Conservation (phyloP, 306 rosid genomes). For the Senna siamea region DNA sequence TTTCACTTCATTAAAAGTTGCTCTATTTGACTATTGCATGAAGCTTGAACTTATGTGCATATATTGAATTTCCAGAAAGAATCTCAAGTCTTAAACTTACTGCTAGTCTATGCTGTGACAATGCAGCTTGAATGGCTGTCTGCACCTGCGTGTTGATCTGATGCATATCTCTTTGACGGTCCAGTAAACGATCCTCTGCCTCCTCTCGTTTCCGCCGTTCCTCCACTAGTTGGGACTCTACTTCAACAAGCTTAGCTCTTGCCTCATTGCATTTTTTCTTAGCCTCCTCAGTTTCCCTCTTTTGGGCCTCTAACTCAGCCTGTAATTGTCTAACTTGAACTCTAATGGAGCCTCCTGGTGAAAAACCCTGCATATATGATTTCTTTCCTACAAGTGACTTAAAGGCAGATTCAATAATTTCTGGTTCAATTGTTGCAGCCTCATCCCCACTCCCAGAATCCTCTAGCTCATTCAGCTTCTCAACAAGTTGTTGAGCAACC, state of each 20-base stretch:
- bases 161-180: constrained; percentile 44
- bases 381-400: constrained; percentile 42
- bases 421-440: constrained; percentile 33
- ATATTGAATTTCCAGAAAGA: constrained; percentile 8
- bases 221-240: constrained; percentile 43
- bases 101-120: constrained; percentile 31
- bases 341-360: constrained; percentile 11
- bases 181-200: constrained; percentile 29
- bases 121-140: constrained; percentile 47
- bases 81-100: constrained; percentile 39
- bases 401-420: constrained; percentile 44
- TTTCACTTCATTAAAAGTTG: neutral
- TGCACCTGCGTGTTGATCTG: constrained; percentile 48
- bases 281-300: constrained; percentile 43
- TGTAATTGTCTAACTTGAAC: constrained; percentile 26
- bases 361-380: constrained; percentile 31
- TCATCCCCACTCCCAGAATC: constrained; percentile 30
- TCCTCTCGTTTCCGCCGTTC: constrained; percentile 41
- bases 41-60: neutral
- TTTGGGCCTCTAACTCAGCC: constrained; percentile 46
- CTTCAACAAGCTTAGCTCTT: constrained; percentile 42
- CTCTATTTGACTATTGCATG: neutral
- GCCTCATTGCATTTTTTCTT: constrained; percentile 37
- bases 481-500: constrained; percentile 39
- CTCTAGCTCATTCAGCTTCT: constrained; percentile 25